Conservation (phyloP, 106 monocot species). For the Dendrobium chrysotoxum region DNA sequence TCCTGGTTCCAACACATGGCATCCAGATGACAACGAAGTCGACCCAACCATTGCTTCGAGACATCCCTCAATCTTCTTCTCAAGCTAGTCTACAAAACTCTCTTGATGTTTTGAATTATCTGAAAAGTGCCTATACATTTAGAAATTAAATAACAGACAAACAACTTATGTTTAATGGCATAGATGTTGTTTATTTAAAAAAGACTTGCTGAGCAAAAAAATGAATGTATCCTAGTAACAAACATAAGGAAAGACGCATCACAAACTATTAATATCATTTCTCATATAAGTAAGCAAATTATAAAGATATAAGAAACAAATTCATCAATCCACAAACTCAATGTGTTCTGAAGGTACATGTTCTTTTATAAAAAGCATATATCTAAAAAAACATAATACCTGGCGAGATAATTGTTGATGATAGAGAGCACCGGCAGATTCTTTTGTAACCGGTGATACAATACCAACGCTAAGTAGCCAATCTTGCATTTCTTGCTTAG, state of each 20-base stretch:
- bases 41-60: background rate
- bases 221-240: background rate
- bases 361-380: background rate
- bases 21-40: background rate
- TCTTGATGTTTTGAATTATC: background rate
- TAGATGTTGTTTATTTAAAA: background rate
- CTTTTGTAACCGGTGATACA: slow-evolving; percentile 91
- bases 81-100: background rate
- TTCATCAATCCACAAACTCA: background rate
- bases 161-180: background rate
- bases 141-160: background rate
- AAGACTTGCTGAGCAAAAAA: background rate
- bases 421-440: slow-evolving; percentile 92
- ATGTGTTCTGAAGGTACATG: background rate
- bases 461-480: slow-evolving; percentile 96
- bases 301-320: slow-evolving; percentile 1
- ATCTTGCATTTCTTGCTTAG: slow-evolving; percentile 97
- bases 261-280: background rate
- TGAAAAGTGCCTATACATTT: background rate
- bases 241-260: background rate
- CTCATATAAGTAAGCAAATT: background rate
- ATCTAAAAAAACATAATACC: slow-evolving; percentile 25
- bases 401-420: slow-evolving; percentile 89
- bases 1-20: background rate
- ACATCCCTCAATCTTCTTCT: background rate